These are phyloP conservation scores for Kwoniella shandongensis DNA, from an alignment of 768 basidiomycete species.

Conservation along the genomic window DNA sequence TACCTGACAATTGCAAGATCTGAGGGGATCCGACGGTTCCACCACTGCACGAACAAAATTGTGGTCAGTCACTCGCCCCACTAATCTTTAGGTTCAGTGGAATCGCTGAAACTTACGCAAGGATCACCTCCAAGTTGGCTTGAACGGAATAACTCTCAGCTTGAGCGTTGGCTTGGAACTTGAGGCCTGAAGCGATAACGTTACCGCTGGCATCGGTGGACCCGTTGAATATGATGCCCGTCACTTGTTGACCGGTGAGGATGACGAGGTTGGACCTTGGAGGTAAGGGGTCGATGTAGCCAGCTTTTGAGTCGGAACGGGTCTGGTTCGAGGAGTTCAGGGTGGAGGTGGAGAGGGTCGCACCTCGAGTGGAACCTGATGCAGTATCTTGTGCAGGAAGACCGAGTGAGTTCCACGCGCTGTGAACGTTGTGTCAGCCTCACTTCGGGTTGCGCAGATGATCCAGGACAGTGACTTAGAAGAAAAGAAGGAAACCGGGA, in stretches of 20 bases:
- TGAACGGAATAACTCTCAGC: slow-evolving; percentile 56
- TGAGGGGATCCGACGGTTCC: slow-evolving; percentile 59
- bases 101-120: slow-evolving; percentile 43
- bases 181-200: slow-evolving; percentile 58
- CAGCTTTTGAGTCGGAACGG: slow-evolving; percentile 65
- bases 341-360: slow-evolving; percentile 60
- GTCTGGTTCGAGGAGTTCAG: slow-evolving; percentile 68
- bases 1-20: slow-evolving; percentile 66
- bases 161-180: slow-evolving; percentile 57
- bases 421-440: slow-evolving; percentile 27
- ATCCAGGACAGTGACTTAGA: too few species aligned
- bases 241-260: slow-evolving; percentile 64
- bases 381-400: slow-evolving; percentile 55
- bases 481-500: too few species aligned
- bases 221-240: slow-evolving; percentile 58
- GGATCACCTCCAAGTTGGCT: slow-evolving; percentile 65
- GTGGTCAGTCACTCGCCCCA: not conserved
- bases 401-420: slow-evolving; percentile 38
- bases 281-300: slow-evolving; percentile 67
- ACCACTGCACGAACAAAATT: slow-evolving; percentile 45
- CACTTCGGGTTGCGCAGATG: too few species aligned
- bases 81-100: too few species aligned
- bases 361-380: slow-evolving; percentile 50
- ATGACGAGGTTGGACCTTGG: slow-evolving; percentile 67
- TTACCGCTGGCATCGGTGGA: slow-evolving; percentile 48